Evolutionary conservation across 192 early-diverging fungal genomes (phyloP).

Genomic region (Coemansia furcata): DNA sequence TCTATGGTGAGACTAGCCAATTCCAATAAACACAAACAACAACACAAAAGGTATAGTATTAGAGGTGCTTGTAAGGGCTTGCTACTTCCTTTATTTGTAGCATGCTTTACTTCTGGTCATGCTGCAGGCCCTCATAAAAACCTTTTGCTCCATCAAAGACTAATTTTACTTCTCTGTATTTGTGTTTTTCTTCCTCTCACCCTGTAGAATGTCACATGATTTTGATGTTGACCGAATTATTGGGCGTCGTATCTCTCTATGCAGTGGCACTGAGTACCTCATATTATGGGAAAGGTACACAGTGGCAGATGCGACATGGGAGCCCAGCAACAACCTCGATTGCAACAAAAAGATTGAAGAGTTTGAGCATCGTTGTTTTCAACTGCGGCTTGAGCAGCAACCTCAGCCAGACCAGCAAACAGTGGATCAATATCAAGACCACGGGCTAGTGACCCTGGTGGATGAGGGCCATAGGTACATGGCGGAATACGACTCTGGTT

Average conservation of each 20-base stretch:
- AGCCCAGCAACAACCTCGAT: background rate
- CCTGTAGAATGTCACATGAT: background rate
- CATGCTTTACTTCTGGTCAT: background rate
- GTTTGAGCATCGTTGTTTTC: slow-evolving; percentile 31
- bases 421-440: slow-evolving; percentile 28
- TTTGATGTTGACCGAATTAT: slow-evolving; percentile 45
- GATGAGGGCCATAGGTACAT: slow-evolving; percentile 21
- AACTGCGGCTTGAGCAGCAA: slow-evolving; percentile 12
- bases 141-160: background rate
- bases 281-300: slow-evolving; percentile 27
- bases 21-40: too few relatives aligned
- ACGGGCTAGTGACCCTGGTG: slow-evolving; percentile 37
- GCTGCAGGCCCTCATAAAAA: background rate
- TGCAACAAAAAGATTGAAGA: slow-evolving; percentile 10
- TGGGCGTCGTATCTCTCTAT: slow-evolving; percentile 25
- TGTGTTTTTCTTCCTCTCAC: background rate
- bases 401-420: background rate
- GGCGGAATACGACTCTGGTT: slow-evolving; percentile 2
- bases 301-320: slow-evolving; percentile 22
- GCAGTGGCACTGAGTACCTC: slow-evolving; percentile 27
- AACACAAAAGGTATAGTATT: too few relatives aligned
- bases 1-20: too few relatives aligned
- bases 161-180: background rate
- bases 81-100: too few relatives aligned
- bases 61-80: too few relatives aligned